Conservation (phyloP, 352 stramenopile species). For the Phytophthora chlamydospora region DNA sequence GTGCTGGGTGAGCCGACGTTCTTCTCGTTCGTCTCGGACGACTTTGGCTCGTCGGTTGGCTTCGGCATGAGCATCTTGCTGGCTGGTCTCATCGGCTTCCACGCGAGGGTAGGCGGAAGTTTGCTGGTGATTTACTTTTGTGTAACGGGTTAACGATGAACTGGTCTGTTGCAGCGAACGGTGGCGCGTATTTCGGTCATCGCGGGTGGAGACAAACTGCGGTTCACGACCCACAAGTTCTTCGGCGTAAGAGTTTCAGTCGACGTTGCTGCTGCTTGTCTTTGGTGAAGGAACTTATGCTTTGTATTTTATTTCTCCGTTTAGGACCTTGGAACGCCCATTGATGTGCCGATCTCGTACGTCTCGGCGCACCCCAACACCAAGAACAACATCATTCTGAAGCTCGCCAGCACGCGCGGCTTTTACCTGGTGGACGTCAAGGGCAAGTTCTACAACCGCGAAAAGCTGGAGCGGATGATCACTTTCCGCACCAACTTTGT, state of each 20-base stretch:
- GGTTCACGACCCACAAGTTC: slow-evolving; percentile 90
- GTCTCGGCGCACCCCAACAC: slow-evolving; percentile 83
- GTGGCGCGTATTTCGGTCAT: slow-evolving; percentile 84
- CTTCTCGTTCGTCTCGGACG: slow-evolving; percentile 82
- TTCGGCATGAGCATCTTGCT: slow-evolving; percentile 87
- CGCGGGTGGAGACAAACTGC: slow-evolving; percentile 75
- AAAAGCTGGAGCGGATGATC: slow-evolving; percentile 89
- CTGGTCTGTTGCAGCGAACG: slow-evolving; percentile 51
- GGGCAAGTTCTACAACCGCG: slow-evolving; percentile 87
- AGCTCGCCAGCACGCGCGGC: slow-evolving; percentile 68
- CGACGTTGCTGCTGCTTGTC: not conserved
- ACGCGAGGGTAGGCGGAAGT: slow-evolving; percentile 56
- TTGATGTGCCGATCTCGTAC: slow-evolving; percentile 71
- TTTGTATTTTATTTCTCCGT: slow-evolving; percentile 1
- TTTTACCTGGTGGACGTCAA: slow-evolving; percentile 85
- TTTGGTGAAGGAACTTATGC: slow-evolving; percentile 4
- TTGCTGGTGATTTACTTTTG: not conserved
- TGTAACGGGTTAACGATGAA: not conserved
- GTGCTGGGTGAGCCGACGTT: slow-evolving; percentile 71
- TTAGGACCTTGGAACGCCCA: slow-evolving; percentile 64
- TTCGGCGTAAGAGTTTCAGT: slow-evolving; percentile 61
- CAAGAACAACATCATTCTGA: slow-evolving; percentile 89
- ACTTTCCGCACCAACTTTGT: slow-evolving; percentile 85
- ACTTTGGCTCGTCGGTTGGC: slow-evolving; percentile 78
- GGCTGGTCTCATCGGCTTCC: slow-evolving; percentile 81